Evolutionary conservation across 495 filamentous ascomycete species (phyloP).

Genomic region (Neurospora sp.): DNA sequence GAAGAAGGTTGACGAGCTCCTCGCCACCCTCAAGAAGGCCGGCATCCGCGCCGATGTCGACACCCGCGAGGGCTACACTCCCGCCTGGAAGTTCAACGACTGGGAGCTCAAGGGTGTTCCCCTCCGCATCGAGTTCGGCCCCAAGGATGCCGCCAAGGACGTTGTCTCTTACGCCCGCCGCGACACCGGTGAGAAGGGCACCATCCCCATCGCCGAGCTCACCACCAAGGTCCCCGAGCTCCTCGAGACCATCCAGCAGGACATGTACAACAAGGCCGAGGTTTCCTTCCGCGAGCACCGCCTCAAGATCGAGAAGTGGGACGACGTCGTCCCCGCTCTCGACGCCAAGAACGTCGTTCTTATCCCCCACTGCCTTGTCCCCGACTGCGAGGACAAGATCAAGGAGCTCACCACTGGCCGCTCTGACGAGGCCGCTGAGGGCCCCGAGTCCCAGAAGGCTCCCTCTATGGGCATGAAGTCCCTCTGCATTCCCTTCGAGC

Average conservation of each 20-base stretch:
- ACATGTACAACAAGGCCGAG: slow-evolving; percentile 78
- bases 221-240: slow-evolving; percentile 60
- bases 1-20: slow-evolving; percentile 59
- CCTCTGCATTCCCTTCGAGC: slow-evolving; percentile 94
- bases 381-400: slow-evolving; percentile 84
- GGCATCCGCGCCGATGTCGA: slow-evolving; percentile 66
- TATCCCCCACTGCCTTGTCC: slow-evolving; percentile 72
- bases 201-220: slow-evolving; percentile 63
- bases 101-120: slow-evolving; percentile 94
- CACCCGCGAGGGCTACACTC: slow-evolving; percentile 74
- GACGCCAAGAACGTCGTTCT: slow-evolving; percentile 86
- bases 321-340: slow-evolving; percentile 72
- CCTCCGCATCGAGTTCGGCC: slow-evolving; percentile 87
- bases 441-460: slow-evolving; percentile 64
- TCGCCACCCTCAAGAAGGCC: slow-evolving; percentile 49
- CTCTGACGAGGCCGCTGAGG: slow-evolving; percentile 51
- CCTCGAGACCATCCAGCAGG: slow-evolving; percentile 78
- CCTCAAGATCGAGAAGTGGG: slow-evolving; percentile 73
- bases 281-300: slow-evolving; percentile 66
- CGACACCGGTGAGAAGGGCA: slow-evolving; percentile 73
- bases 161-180: slow-evolving; percentile 78
- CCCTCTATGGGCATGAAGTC: slow-evolving; percentile 97
- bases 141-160: slow-evolving; percentile 76
- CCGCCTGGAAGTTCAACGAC: slow-evolving; percentile 96
- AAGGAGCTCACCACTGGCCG: slow-evolving; percentile 78